Evolutionary conservation across 169 alveolate genomes (phyloP).

Genomic region (Perkinsus chesapeaki): DNA sequence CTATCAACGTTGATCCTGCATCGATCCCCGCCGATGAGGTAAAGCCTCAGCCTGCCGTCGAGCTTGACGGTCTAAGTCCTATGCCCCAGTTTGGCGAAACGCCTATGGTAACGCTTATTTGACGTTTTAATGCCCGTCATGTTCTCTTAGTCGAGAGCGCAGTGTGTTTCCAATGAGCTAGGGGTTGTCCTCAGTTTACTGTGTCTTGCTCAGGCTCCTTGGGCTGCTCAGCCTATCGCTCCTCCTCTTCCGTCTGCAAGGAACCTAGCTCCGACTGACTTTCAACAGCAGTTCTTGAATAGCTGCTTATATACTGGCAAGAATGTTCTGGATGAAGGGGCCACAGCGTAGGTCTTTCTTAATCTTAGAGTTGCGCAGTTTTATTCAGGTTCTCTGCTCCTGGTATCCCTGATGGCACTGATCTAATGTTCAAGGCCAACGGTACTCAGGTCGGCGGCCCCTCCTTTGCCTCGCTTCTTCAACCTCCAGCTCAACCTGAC

Average conservation of each 20-base stretch:
- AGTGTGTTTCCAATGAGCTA: too few species aligned
- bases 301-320: not conserved
- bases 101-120: not conserved
- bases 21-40: not conserved
- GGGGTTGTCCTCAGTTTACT: not conserved
- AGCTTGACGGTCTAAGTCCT: not conserved
- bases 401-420: not conserved
- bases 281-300: not conserved
- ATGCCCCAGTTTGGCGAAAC: slow-evolving; percentile 1
- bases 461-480: not conserved
- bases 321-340: not conserved
- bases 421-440: not conserved
- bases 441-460: not conserved
- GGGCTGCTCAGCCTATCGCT: not conserved
- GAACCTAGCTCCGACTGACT: not conserved
- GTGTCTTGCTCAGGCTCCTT: not conserved
- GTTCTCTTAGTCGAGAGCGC: not conserved
- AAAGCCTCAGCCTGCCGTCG: not conserved
- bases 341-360: not conserved
- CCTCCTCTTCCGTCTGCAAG: not conserved
- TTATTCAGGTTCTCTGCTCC: not conserved
- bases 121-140: not conserved
- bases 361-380: not conserved
- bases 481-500: not conserved
- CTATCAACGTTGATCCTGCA: not conserved